Base-by-base conservation (phyloP, 805 yeast genomes). In the Yamadazyma kitorensis region DNA sequence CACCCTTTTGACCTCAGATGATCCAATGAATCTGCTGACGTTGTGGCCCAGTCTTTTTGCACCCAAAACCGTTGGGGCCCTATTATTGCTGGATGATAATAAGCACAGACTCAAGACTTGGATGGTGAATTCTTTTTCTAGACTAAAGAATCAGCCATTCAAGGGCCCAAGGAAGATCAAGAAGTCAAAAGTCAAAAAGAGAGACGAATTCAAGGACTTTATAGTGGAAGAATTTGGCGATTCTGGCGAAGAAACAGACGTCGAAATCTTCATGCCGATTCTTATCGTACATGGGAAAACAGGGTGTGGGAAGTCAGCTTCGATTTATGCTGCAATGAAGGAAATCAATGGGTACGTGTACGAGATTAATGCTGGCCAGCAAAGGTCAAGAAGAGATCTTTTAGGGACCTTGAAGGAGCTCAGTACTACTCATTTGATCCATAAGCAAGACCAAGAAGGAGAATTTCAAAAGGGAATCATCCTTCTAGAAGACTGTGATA, bases 401-500 rank as follows among this genome's bases (percentile, higher is more conserved):
- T 61, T 69, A 33, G 73, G 77, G 17, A 74, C 67, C 18, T 64
- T 91, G 24, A 79, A 73, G 31, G 97, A 94, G 49, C 73, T 88
- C 34, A 79, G 91, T 36, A 89, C 96, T 4, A 83, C 95, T 0
- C 87, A 86, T 40, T 63, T 83, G 29, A 89, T 91, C 2, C 86
- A 82, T 43, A 40, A 43, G 24, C 41, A 42, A 27, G 37, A 39
- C 19, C 47, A 43, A 24, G 41, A 36, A 3, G 41, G 47, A 11
- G 48, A 48, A 14, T 72, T 72, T 32, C 78, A 72, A 39, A 70
- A 76, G 39, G 88, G 91, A 6, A 62, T 87, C 5, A 80, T 93
- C 4, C 57, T 93, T 21, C 68, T 91, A 37, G 96, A 89, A 47
- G 96, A 91, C 48, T 89, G 85, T 25, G 96, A 91, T 52, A 65